Percentiles rank a stretch among this genome's conserved stretches.
These are phyloP conservation scores for Phytophthora foliorum DNA, from an alignment of 352 stramenopile species.

Conservation along the genomic window DNA sequence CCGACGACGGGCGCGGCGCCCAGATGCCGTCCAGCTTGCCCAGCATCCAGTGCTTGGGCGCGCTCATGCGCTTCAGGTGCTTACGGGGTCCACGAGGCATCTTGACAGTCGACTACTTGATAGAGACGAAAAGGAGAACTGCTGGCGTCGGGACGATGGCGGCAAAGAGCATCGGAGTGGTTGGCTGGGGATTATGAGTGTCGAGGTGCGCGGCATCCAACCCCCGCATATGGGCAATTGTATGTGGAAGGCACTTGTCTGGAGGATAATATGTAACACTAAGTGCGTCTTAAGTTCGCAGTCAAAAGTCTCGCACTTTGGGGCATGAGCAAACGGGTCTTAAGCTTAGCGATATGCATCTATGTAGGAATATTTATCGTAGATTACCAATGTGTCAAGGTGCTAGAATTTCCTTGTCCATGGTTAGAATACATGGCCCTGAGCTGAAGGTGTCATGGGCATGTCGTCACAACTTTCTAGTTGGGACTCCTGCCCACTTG, in stretches of 20 bases:
- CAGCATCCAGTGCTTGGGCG: slow-evolving; percentile 92
- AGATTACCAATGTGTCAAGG: not conserved
- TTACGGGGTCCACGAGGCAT: slow-evolving; percentile 91
- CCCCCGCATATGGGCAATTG: slow-evolving; percentile 20
- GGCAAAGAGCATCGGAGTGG: not conserved
- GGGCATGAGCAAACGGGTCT: too few species aligned
- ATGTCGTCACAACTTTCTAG: slow-evolving; percentile 18
- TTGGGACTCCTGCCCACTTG: not conserved
- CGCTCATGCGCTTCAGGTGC: slow-evolving; percentile 90
- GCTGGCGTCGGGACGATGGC: slow-evolving; percentile 10
- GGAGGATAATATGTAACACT: not conserved
- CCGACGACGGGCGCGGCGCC: slow-evolving; percentile 94
- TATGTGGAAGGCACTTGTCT: slow-evolving; percentile 12
- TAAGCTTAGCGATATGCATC: too few species aligned
- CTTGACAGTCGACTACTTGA: slow-evolving; percentile 44
- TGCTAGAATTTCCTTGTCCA: not conserved
- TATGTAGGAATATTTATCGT: not conserved
- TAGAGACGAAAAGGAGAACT: slow-evolving; percentile 73
- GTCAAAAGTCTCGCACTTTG: too few species aligned
- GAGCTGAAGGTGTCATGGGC: slow-evolving; percentile 29
- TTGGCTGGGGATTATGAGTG: slow-evolving; percentile 38
- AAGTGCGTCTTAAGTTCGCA: not conserved
- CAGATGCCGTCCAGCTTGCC: slow-evolving; percentile 93
- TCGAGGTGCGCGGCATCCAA: not conserved
- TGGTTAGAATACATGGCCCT: slow-evolving; percentile 14